Percentiles rank a stretch among this genome's conserved stretches.
These are phyloP conservation scores for Sonneratia caseolaris DNA, from an alignment of 345 rosid genomes.

Conservation along the genomic window DNA sequence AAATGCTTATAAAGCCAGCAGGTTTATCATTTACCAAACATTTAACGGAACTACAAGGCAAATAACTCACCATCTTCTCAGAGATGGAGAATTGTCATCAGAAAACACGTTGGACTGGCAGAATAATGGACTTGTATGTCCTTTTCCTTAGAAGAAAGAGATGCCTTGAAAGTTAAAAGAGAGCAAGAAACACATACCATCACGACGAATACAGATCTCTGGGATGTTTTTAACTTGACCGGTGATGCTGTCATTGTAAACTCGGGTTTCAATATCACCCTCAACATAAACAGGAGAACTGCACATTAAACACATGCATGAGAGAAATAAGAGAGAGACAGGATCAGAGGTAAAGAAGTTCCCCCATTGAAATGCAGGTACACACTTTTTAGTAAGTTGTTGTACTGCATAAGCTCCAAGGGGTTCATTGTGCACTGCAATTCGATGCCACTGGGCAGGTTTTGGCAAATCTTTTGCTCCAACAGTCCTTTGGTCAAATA, in stretches of 20 bases:
- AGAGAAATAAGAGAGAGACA: conserved; percentile 8
- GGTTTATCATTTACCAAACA: background rate
- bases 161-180: background rate
- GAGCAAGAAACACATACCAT: conserved; percentile 35
- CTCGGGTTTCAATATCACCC: conserved; percentile 91
- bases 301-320: conserved; percentile 23
- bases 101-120: background rate
- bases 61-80: background rate
- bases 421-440: conserved; percentile 73
- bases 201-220: conserved; percentile 79
- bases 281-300: conserved; percentile 89
- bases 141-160: background rate
- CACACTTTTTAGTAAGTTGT: conserved; percentile 66
- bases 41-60: background rate
- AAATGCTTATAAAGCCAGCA: background rate
- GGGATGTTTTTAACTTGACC: conserved; percentile 71
- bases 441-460: conserved; percentile 96
- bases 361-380: background rate
- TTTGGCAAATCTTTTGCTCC: conserved; percentile 47
- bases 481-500: conserved; percentile 73
- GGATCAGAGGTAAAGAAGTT: background rate
- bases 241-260: conserved; percentile 79
- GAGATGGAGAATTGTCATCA: background rate
- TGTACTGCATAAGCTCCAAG: conserved; percentile 82
- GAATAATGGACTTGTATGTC: no score